Evolutionary conservation across 352 stramenopile genomes (phyloP).

Genomic region (Phytopythium kandeliae): DNA sequence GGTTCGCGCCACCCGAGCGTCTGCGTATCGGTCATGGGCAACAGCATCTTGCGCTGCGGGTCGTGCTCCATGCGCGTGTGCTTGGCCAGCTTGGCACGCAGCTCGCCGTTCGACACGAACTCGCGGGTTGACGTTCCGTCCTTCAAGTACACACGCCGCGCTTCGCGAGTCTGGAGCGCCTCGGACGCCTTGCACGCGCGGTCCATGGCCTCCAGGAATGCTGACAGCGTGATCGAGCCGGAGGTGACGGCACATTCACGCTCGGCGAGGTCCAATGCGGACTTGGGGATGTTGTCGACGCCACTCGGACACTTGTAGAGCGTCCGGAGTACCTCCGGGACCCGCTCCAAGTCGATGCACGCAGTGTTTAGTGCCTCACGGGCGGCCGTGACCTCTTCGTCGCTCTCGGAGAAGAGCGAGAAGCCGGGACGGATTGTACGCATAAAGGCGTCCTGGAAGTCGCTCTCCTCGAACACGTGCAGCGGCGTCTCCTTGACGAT

Average conservation of each 20-base stretch:
- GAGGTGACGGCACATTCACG: conserved; percentile 12
- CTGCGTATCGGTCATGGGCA: conserved; percentile 44
- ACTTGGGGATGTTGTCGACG: conserved; percentile 44
- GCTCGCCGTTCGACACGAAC: conserved; percentile 55
- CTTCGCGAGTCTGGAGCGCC: conserved; percentile 17
- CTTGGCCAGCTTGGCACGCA: conserved; percentile 43
- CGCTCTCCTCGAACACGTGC: conserved; percentile 39
- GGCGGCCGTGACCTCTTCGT: conserved; percentile 37
- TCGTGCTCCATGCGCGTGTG: conserved; percentile 48
- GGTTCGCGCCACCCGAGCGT: conserved; percentile 45
- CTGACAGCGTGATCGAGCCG: conserved; percentile 1
- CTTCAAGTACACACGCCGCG: conserved; percentile 35
- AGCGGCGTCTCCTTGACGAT: conserved; percentile 44
- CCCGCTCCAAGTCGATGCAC: conserved; percentile 29
- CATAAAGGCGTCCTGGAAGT: conserved; percentile 66
- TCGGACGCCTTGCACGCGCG: conserved; percentile 22
- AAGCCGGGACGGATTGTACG: conserved; percentile 41
- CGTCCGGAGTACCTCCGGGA: conserved; percentile 29
- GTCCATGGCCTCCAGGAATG: conserved; percentile 34
- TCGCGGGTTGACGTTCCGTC: conserved; percentile 28
- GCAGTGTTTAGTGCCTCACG: conserved; percentile 19
- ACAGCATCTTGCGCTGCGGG: conserved; percentile 37
- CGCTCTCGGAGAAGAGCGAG: conserved; percentile 44
- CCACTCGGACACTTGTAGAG: conserved; percentile 61
- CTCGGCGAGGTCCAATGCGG: conserved; percentile 14